Percentiles rank a stretch among this genome's conserved stretches.
Evolutionary conservation across 208 protist genomes (phyloP).

Genomic region (Wallacemonas sp.): DNA sequence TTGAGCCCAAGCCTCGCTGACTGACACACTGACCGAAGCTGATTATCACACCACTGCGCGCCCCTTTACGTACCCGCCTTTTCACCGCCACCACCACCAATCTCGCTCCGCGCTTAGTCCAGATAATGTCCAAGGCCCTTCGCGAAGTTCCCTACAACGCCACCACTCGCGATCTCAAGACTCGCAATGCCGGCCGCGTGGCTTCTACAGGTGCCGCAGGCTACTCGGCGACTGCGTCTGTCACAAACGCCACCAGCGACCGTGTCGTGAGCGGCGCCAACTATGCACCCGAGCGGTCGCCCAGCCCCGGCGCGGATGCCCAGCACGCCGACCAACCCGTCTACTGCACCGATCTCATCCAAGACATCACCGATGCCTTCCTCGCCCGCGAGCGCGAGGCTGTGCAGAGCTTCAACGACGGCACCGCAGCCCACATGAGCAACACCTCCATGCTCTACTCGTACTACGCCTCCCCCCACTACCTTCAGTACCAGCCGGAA

Average conservation of each 20-base stretch:
- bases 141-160: slow-evolving; percentile 21
- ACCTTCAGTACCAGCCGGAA: slow-evolving; percentile 89
- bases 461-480: slow-evolving; percentile 75
- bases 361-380: slow-evolving; percentile 85
- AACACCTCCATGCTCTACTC: slow-evolving; percentile 45
- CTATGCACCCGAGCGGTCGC: slow-evolving; percentile 22
- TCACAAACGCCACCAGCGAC: slow-evolving; percentile 11
- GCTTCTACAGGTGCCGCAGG: background rate
- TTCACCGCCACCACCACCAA: too few relatives aligned
- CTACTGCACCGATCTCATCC: slow-evolving; percentile 78
- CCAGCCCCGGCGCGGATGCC: slow-evolving; percentile 43
- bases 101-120: too few relatives aligned
- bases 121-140: slow-evolving; percentile 30
- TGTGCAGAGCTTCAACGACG: slow-evolving; percentile 59
- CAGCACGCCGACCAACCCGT: slow-evolving; percentile 55
- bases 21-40: too few relatives aligned
- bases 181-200: slow-evolving; percentile 9
- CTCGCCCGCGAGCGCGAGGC: slow-evolving; percentile 67
- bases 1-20: too few relatives aligned
- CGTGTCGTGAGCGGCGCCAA: slow-evolving; percentile 23
- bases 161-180: slow-evolving; percentile 13
- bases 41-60: too few relatives aligned
- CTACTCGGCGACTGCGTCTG: slow-evolving; percentile 2
- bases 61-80: too few relatives aligned
- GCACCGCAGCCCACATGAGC: slow-evolving; percentile 32